Percentiles rank a stretch among this genome's conserved stretches.
phyloP scores from a whole-genome alignment of 2,329 filamentous ascomycete species.

The Exutisphaerella laricina region DNA sequence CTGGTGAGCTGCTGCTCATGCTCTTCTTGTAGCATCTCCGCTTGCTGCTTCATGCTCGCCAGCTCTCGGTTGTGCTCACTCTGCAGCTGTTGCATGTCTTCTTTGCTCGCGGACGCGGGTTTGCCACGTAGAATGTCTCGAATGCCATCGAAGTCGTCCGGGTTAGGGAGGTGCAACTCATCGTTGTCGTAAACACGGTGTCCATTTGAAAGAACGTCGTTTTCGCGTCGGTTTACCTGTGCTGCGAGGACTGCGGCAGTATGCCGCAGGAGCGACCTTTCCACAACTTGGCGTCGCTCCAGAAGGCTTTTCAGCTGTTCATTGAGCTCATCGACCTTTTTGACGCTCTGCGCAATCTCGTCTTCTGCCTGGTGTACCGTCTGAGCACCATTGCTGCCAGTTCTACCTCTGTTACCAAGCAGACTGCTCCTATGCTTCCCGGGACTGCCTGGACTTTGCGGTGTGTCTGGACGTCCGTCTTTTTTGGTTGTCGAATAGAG shows the following conservation, averaged over 20 bases:
- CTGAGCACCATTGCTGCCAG: conserved; percentile 43
- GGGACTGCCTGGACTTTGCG: conserved; percentile 43
- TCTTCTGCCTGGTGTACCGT: conserved; percentile 56
- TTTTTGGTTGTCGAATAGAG: conserved; percentile 62
- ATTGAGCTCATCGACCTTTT: conserved; percentile 79
- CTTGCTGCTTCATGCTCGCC: conserved; percentile 23
- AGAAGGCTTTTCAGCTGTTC: conserved; percentile 75
- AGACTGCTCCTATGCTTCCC: conserved; percentile 50
- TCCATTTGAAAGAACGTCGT: conserved; percentile 13
- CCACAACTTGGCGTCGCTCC: conserved; percentile 66
- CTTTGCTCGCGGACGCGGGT: conserved; percentile 18
- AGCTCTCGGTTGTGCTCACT: conserved; percentile 29
- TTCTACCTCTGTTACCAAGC: conserved; percentile 27
- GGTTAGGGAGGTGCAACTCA: conserved; percentile 18
- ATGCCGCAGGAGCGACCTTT: conserved; percentile 74
- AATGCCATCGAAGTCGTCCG: conserved; percentile 52
- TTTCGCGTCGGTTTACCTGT: conserved; percentile 44
- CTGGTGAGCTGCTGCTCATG: conserved; percentile 29
- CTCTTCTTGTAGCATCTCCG: conserved; percentile 19
- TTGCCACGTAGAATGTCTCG: conserved; percentile 29
- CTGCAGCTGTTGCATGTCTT: conserved; percentile 19
- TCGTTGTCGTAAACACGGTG: conserved; percentile 19
- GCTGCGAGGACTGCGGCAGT: conserved; percentile 88
- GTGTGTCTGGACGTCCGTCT: conserved; percentile 40
- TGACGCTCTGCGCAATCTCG: conserved; percentile 67